These are phyloP conservation scores for Candida pini DNA, from an alignment of 805 yeast species.

Conservation along the genomic window DNA sequence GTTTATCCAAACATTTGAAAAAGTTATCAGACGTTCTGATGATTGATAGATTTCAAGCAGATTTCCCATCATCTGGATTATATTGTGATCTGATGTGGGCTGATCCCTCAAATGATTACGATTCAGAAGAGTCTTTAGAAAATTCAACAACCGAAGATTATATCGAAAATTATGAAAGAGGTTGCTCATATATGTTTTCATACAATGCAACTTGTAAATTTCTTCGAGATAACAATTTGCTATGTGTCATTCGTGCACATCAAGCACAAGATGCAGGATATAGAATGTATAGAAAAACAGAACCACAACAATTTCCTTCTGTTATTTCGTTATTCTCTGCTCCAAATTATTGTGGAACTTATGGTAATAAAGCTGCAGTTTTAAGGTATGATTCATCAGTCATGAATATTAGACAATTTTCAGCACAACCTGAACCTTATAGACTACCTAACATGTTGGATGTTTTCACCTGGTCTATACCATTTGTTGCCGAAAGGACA, in stretches of 20 bases:
- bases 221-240: conserved; percentile 66
- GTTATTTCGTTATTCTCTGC: conserved; percentile 90
- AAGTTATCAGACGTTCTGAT: conserved; percentile 61
- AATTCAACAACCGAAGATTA: conserved; percentile 31
- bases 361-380: conserved; percentile 93
- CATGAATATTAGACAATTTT: conserved; percentile 93
- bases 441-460: conserved; percentile 97
- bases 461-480: conserved; percentile 94
- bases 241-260: conserved; percentile 90
- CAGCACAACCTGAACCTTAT: conserved; percentile 90
- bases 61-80: conserved; percentile 80
- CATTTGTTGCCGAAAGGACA: conserved; percentile 94
- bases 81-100: conserved; percentile 97
- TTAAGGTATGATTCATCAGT: conserved; percentile 86
- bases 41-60: conserved; percentile 80
- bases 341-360: conserved; percentile 88
- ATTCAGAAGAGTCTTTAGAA: conserved; percentile 38
- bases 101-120: conserved; percentile 90
- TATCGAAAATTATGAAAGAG: conserved; percentile 68
- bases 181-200: conserved; percentile 88
- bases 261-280: conserved; percentile 98
- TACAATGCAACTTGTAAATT: conserved; percentile 79
- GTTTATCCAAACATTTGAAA: conserved; percentile 79
- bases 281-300: conserved; percentile 84
- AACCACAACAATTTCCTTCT: conserved; percentile 82